Evolutionary conservation across 2,329 filamentous ascomycete genomes (phyloP), one percentile per base, ranked within the genome.

Genomic region (Cordyceps farinosa): DNA sequence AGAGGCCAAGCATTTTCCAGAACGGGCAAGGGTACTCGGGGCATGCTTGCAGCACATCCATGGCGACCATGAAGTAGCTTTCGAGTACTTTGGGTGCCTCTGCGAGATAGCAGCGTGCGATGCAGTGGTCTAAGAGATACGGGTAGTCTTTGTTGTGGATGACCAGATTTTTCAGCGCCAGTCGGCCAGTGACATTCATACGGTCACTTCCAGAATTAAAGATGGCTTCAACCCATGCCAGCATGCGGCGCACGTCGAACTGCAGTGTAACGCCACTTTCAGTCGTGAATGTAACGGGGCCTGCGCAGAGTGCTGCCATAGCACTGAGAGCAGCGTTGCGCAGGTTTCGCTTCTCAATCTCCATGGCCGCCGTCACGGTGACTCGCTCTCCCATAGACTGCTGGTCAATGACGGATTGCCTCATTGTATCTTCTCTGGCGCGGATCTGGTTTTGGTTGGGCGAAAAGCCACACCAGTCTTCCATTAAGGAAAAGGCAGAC

Each of bases 391-490:
- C 87, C 22, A 88, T 76, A 27, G 89, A 86, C 63, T 95, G 91
- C 62, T 92, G 89, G 59, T 94, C 87, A 42, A 96, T 87, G 67
- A 95, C 83, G 3, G 90, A 91, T 68, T 93, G 90, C 50, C 91
- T 85, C 89, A 97, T 96, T 42, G 86, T 90, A 66, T 96, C 90
- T 75, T 97, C 93, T 65, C 92, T 84, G 64, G 89, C 87, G 5
- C 88, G 86, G 47, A 97, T 90, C 67, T 96, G 90, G 15, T 79
- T 82, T 72, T 96, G 92, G 67, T 97, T 97, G 0, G 93, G 92
- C 8, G 93, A 97, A 74, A 96, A 97, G 2, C 95, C 95, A 73
- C 95, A 99, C 96, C 96, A 99, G 67, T 98, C 94, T 76, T 99
- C 95, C 93, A 99, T 98, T 54, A 99, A 79, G 0, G 93, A 89